Evolutionary conservation across 176 grass and related monocot species (phyloP).

Genomic region (Oryza coarctata): DNA sequence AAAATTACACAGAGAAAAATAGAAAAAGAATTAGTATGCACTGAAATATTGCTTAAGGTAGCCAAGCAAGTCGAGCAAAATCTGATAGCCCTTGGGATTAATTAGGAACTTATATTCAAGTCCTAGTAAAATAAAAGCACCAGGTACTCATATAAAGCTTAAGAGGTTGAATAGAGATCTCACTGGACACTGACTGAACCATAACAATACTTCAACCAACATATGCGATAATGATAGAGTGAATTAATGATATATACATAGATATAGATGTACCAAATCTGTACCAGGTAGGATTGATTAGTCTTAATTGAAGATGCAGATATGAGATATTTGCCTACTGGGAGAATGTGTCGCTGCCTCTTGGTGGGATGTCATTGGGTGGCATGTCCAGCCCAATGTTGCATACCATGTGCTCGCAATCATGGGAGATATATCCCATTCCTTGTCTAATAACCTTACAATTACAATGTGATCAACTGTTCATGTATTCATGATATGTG

Average conservation of each 20-base stretch:
- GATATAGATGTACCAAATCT: neutral
- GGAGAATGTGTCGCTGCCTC: neutral
- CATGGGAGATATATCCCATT: constrained; percentile 8
- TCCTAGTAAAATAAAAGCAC: neutral
- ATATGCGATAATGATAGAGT: neutral
- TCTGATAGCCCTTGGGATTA: too few relatives aligned
- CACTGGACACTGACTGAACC: neutral
- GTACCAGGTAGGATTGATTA: neutral
- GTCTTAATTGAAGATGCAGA: neutral
- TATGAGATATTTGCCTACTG: neutral
- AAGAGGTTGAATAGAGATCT: neutral
- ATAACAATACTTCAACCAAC: neutral
- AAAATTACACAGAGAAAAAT: too few relatives aligned
- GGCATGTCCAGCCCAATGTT: neutral
- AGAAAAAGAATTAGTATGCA: too few relatives aligned
- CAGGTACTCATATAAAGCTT: neutral
- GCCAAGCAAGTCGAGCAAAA: too few relatives aligned
- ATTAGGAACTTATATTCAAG: too few relatives aligned
- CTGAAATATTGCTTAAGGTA: too few relatives aligned
- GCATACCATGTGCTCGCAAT: constrained; percentile 36
- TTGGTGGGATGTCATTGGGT: neutral
- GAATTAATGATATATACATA: neutral
- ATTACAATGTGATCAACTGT: neutral
- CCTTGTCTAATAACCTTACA: neutral
- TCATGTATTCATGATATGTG: too few relatives aligned